Evolutionary conservation across 73 alveolate species (phyloP), one percentile per base, ranked within the genome.

Genomic region (Paramecium sonneborni): DNA sequence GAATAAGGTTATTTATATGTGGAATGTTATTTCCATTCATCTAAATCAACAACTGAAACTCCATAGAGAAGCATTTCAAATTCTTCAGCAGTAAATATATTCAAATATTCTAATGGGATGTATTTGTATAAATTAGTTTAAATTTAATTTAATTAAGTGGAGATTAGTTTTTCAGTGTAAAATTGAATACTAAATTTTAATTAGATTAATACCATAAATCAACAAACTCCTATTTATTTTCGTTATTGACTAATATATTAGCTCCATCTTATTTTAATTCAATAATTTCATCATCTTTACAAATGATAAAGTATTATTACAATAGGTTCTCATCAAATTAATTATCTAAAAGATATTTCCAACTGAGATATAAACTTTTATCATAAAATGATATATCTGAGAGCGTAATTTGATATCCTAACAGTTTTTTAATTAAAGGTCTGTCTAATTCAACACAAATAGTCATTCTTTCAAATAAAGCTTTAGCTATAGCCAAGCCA

Each of bases 41-140:
- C 93, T 57, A 97, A 92, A 86, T 97, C 98, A 2, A 97, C 95
- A 74, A 91, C 57, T 26, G 99, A 98, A 23, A 93, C 85, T 18
- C 99, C 99, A 95, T 97, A 96, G 24, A 97, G 92, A 57, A 95
- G 93, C 92, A 96, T 93, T 48, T 97, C 99, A 38, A 97, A 93
- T 92, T 97, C 99, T 76, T 96, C 98, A 18, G 97, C 55, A 21
- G 95, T 74, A 74, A 97, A 96, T 5, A 96, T 93, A 39, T 85
- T 89, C 41, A 97, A 88, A 85, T 96, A 92, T 26, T 87, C 70
- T 90, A 76, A 88, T 1, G 99, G 99, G 21, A 97, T 87, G 28
- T 95, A 87, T 76, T 95, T 79, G 18, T 94, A 95, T 37, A 97
- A 92, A 6, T 98, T 98, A 94, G 95, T 96, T 92, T 91, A 85